Evolutionary conservation across 2,329 filamentous ascomycete species (phyloP).

Genomic region (Ophiostoma sp.): DNA sequence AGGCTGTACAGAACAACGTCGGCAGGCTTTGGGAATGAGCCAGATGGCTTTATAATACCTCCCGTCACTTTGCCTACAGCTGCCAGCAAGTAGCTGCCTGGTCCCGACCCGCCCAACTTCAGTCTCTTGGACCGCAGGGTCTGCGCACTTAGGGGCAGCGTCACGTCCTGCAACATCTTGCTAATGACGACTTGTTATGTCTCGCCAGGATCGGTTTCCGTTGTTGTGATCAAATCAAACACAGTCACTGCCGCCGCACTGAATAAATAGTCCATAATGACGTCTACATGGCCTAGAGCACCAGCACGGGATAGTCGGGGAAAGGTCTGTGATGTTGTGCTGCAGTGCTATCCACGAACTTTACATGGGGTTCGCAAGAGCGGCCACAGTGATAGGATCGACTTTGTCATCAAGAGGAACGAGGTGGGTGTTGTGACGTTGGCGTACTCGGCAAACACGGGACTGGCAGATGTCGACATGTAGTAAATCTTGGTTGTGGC

Average conservation of each 20-base stretch:
- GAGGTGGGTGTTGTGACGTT: conserved; percentile 40
- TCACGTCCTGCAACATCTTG: conserved; percentile 36
- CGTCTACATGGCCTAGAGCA: conserved; percentile 49
- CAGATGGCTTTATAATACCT: conserved; percentile 19
- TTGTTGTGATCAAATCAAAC: conserved; percentile 41
- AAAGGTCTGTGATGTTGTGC: conserved; percentile 38
- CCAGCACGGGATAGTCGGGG: conserved; percentile 52
- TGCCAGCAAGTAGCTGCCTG: conserved; percentile 39
- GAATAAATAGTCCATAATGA: conserved; percentile 55
- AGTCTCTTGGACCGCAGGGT: conserved; percentile 46
- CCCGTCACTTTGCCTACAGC: conserved; percentile 32
- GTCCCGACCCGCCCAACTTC: conserved; percentile 43
- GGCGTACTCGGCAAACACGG: conserved; percentile 42
- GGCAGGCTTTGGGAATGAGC: conserved; percentile 13
- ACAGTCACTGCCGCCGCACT: conserved; percentile 43
- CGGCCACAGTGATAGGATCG: conserved; percentile 47
- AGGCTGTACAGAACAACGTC: conserved; percentile 22
- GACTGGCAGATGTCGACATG: conserved; percentile 39
- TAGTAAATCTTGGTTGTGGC: conserved; percentile 46
- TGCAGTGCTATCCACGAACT: conserved; percentile 54
- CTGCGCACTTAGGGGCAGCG: conserved; percentile 38
- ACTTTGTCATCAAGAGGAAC: conserved; percentile 41
- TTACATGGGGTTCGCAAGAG: conserved; percentile 50
- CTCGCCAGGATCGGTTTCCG: conserved; percentile 27
- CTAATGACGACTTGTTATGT: conserved; percentile 52